Base-by-base conservation (phyloP, 2,329 filamentous ascomycete genomes). In the Hymenoscyphus scutula region DNA sequence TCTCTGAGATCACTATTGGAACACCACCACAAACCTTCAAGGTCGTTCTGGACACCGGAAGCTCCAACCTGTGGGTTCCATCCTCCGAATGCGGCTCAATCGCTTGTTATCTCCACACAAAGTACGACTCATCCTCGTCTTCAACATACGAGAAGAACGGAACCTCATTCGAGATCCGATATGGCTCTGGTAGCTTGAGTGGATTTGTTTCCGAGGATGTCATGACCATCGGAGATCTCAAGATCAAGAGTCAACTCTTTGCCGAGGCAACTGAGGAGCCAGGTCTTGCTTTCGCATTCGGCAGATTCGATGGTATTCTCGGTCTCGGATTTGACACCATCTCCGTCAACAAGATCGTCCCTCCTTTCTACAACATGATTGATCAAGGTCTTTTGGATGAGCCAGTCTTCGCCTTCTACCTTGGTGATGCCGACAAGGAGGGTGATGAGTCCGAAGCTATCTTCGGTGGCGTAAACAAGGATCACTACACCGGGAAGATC, bases 51-150 rank as follows among this genome's bases (percentile, higher is more conserved):
- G 95, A 99, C 78, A 99, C 95, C 30, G 95, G 95, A 73, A 97
- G 92, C 84, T 98, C 95, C 77, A 99, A 99, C 83, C 86, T 99
- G 67, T 99, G 96, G 96, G 93, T 99, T 64, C 96, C 96, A 45
- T 97, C 93, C 27, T 82, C 86, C 62, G 84, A 92, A 75, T 99
- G 96, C 78, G 88, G 85, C 75, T 97, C 93, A 75, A 99, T 99
- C 75, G 96, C 95, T 68, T 99, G 95, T 86, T 99, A 94, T 80
- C 87, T 99, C 64, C 95, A 99, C 84, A 88, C 80, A 78, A 99
- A 96, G 82, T 99, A 98, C 81, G 92, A 98, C 79, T 95, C 92
- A 63, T 90, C 88, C 41, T 81, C 87, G 4, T 99, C 96, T 56
- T 94, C 89, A 23, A 91, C 91, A 56, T 97, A 93, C 86, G 90